Base-by-base conservation (phyloP, 2,329 filamentous ascomycete species). In the Simplicillium aogashimaense region DNA sequence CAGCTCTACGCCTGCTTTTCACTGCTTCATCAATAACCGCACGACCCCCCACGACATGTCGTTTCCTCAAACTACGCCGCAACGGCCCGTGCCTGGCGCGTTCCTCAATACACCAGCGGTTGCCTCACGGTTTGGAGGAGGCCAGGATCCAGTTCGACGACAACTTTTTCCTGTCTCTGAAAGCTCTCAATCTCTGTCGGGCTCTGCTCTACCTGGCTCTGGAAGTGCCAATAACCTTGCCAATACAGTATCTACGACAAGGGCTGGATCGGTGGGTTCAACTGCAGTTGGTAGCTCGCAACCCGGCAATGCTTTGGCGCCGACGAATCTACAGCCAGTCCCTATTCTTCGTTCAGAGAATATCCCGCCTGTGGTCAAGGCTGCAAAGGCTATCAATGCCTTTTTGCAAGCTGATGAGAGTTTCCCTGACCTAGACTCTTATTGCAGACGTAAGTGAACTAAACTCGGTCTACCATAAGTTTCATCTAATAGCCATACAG, bases 341-440 rank as follows among this genome's bases (percentile, higher is more conserved):
- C 30, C 30, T 12, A n/a, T 70, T 47, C 60, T 65, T 40, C 68
- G 72, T 44, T 58, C 55, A 10, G 64, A 67, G 34, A 59, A 63
- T 42, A 55, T 83, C 36, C 78, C 77, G 35, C 83, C 85, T 1
- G 74, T 94, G 44, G 75, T 85, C 49, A 84, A 86, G 60, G 92
- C 87, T 15, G 86, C 88, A 36, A 74, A 72, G 48, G 89, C 84
- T 15, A 82, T 98, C 59, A 94, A 94, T 60, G 75, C 80, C 48
- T 81, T 84, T 35, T 66, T 97, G 35, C 70, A 77, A 43, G 70
- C 74, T 43, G 90, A 97, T 55, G 78, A 81, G 52, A 78, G 78
- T 55, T 98, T 87, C 55, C 89, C 89, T 7, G 86, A 94, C 47
- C 68, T 98, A 14, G 90, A 97, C 59, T 83, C 78, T 43, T 95